Percentiles rank a stretch among this genome's conserved stretches.
These are phyloP conservation scores for Calonectria multiphialidica DNA, from an alignment of 2,329 filamentous ascomycete genomes.

Conservation along the genomic window DNA sequence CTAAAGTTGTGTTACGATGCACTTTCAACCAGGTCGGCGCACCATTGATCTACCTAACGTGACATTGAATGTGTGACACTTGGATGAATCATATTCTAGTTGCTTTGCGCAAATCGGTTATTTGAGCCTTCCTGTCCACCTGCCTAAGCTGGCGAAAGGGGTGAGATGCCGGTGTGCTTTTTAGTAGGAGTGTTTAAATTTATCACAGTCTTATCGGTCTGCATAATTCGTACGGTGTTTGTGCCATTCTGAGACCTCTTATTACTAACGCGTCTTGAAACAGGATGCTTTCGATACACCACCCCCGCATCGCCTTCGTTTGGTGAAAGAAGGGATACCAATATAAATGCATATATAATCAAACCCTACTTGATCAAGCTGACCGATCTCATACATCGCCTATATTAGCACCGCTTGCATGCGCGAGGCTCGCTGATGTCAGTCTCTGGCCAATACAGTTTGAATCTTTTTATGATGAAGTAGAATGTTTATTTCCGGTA, in stretches of 20 bases:
- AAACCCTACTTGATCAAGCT: background rate
- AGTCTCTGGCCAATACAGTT: background rate
- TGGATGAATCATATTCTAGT: background rate
- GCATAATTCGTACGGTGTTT: slow-evolving; percentile 4
- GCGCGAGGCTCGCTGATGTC: too few relatives aligned
- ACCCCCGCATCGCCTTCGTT: background rate
- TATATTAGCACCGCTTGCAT: background rate
- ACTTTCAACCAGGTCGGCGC: background rate
- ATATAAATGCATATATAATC: background rate
- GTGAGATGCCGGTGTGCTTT: background rate
- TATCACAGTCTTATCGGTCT: background rate
- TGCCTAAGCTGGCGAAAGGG: background rate
- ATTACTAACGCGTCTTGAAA: background rate
- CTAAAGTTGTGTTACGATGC: background rate
- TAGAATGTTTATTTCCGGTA: background rate
- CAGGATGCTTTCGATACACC: too few relatives aligned
- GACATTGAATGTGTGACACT: too few relatives aligned
- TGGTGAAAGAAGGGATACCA: background rate
- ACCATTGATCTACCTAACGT: background rate
- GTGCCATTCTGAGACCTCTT: background rate
- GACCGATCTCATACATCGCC: background rate
- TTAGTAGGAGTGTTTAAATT: background rate
- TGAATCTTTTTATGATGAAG: background rate
- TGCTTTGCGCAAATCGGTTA: background rate
- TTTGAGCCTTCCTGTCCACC: background rate